Evolutionary conservation across 495 filamentous ascomycete genomes (phyloP).

Genomic region (Collariella sp.): DNA sequence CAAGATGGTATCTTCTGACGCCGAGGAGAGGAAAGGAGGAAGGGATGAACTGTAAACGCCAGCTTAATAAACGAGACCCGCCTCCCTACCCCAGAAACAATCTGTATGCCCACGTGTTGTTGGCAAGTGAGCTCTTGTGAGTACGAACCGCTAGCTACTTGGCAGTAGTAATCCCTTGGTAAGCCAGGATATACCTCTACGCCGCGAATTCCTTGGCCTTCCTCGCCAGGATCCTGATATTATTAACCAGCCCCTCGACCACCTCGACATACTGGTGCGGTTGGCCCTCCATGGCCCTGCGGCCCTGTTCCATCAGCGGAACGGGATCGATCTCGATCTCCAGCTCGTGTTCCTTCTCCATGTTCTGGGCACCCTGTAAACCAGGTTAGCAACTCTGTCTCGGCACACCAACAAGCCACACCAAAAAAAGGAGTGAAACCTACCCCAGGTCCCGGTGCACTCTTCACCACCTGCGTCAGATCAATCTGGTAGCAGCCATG

Average conservation of each 20-base stretch:
- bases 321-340: slow-evolving; percentile 72
- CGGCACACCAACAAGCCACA: background rate
- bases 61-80: background rate
- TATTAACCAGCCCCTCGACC: slow-evolving; percentile 76
- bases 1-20: slow-evolving; percentile 9
- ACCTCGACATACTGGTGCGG: slow-evolving; percentile 64
- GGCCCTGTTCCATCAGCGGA: slow-evolving; percentile 61
- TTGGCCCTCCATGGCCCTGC: slow-evolving; percentile 46
- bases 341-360: slow-evolving; percentile 73
- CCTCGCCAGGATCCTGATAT: slow-evolving; percentile 62
- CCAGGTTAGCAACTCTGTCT: background rate
- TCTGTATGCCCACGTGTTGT: too few relatives aligned
- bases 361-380: slow-evolving; percentile 32
- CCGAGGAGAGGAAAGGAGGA: background rate
- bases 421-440: slow-evolving; percentile 22
- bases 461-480: slow-evolving; percentile 69
- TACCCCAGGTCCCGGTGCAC: slow-evolving; percentile 37
- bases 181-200: too few relatives aligned
- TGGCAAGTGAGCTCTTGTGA: too few relatives aligned
- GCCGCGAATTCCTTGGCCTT: slow-evolving; percentile 20
- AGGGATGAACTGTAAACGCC: background rate
- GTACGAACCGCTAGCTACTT: too few relatives aligned
- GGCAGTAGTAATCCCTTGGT: too few relatives aligned
- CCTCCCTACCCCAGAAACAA: too few relatives aligned
- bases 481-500: slow-evolving; percentile 82